phyloP scores from a whole-genome alignment of 306 rosid species.

The Trifolium repens region DNA sequence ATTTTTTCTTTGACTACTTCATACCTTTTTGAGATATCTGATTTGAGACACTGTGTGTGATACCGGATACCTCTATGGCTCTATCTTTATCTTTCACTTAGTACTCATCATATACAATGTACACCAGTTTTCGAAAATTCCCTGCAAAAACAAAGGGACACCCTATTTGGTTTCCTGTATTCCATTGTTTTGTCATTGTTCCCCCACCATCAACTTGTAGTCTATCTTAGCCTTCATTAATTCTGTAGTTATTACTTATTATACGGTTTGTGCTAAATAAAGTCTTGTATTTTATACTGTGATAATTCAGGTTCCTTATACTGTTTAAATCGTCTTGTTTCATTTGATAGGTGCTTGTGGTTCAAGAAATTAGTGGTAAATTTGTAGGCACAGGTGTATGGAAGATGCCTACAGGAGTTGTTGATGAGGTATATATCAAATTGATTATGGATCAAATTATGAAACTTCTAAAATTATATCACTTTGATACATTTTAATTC shows the following conservation, averaged over 20 bases:
- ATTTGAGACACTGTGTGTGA: not conserved
- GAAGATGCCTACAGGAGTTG: constrained; percentile 87
- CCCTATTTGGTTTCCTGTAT: not conserved
- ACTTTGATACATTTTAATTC: not conserved
- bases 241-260: not conserved
- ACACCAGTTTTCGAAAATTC: not conserved
- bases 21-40: not conserved
- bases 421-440: constrained; percentile 55
- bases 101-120: not conserved
- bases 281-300: constrained; percentile 2
- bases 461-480: not conserved
- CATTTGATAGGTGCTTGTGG: constrained; percentile 73
- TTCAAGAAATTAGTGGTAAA: constrained; percentile 75
- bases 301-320: not conserved
- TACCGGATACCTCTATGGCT: not conserved
- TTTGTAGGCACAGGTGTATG: constrained; percentile 69
- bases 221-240: not conserved
- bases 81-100: not conserved
- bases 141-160: not conserved
- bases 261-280: not conserved
- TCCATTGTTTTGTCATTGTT: not conserved
- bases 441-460: not conserved
- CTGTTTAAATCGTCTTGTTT: constrained; percentile 35
- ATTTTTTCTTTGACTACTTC: not conserved
- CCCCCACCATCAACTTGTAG: not conserved